Evolutionary conservation across 2,329 filamentous ascomycete species (phyloP).

Genomic region (Rutstroemia sp.): DNA sequence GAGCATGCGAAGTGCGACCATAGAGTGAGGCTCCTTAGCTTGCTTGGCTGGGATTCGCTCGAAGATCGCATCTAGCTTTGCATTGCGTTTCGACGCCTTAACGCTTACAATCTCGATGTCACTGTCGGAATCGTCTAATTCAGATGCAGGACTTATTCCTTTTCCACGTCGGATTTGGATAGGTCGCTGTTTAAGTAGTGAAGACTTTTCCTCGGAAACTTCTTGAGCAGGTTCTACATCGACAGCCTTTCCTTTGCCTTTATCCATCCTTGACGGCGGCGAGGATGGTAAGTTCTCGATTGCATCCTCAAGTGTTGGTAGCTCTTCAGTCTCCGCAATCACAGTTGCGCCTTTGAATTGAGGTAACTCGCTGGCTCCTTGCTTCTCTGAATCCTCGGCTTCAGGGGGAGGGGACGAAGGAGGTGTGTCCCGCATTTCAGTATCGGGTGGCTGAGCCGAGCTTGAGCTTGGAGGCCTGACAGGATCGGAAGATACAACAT

Average conservation of each 20-base stretch:
- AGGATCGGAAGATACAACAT: constrained; percentile 27
- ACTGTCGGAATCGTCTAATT: constrained; percentile 38
- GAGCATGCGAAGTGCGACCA: constrained; percentile 64
- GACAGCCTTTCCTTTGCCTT: constrained; percentile 54
- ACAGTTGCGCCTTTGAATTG: constrained; percentile 1
- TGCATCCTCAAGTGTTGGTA: constrained; percentile 17
- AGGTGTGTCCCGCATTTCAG: constrained; percentile 53
- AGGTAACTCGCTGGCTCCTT: neutral
- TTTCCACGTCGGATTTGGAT: constrained; percentile 36
- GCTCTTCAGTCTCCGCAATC: constrained; percentile 9
- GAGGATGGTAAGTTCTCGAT: constrained; percentile 14
- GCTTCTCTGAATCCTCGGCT: constrained; percentile 25
- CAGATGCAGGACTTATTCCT: constrained; percentile 29
- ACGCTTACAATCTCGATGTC: constrained; percentile 33
- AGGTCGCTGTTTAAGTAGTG: constrained; percentile 24
- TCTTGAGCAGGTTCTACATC: constrained; percentile 18
- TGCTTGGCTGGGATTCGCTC: constrained; percentile 59
- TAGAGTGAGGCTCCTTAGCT: constrained; percentile 53
- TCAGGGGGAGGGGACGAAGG: constrained; percentile 61
- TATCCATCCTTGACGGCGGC: constrained; percentile 34
- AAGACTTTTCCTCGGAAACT: constrained; percentile 16
- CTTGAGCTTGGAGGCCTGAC: constrained; percentile 48
- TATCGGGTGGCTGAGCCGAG: constrained; percentile 40
- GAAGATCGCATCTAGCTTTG: constrained; percentile 57
- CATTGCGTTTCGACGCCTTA: constrained; percentile 33